Base-by-base conservation (phyloP, 331 rosid genomes). In the Rhamnella rubrinervis region DNA sequence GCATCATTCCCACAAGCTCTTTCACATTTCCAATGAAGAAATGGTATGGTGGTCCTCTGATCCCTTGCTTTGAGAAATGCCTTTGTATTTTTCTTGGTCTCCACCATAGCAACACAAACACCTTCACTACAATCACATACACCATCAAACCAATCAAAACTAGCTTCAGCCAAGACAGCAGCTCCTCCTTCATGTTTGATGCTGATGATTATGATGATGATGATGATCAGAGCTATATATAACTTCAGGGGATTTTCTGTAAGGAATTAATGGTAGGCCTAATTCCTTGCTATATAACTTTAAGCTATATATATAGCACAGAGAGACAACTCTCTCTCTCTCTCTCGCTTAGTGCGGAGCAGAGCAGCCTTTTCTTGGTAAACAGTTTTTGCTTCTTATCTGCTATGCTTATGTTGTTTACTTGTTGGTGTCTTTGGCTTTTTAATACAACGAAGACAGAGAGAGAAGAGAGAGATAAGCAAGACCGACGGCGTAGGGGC, bases 401-500 rank as follows among this genome's bases (percentile, higher is more conserved):
- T 82, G 77, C 66, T 81, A 81, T 77, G 80, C 70, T 67, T 67
- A 63, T 76, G 85, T 73, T 78, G 74, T 83, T 53, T 68, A 55
- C 71, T 75, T 40, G 35, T 79, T 70, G 74, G 75, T 73, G 87
- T 53, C 77, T 79, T 44, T 74, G 84, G 89, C 85, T 74, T 87
- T 85, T 81, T 77, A 82, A 87, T 80, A 81, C 72, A 76, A 76
- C 53, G 61, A 68, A 70, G 70, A 68, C 60, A 64, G 41, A 20
- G 74, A 63, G 80, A 75, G 52, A 62, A 75, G 61, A 68, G 67
- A 13, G 66, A 67, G 14, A 59, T 12, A 67, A 65, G 74, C 96
- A 84, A 83, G 88, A 80, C 93, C 97, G 87, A 84, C 96, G 95
- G 84, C 96, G 97, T 88, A 84, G 98, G 96, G 96, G 87, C 91